phyloP scores from a whole-genome alignment of 371 early-diverging fungal genomes.

The Zychaea mexicana region DNA sequence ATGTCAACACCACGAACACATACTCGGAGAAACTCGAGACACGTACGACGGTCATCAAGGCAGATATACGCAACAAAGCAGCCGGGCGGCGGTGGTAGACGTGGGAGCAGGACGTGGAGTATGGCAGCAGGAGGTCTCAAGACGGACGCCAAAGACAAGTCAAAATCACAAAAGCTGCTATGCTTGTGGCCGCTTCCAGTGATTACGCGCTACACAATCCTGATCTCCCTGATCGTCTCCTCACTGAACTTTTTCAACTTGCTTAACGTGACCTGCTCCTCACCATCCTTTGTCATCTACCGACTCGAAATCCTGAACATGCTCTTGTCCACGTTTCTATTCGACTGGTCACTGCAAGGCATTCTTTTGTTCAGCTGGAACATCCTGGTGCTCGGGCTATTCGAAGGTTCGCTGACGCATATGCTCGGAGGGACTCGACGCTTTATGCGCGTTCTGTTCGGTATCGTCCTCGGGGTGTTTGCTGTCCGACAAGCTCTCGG shows the following conservation, averaged over 20 bases:
- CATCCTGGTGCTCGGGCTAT: slow-evolving; percentile 49
- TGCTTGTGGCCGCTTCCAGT: slow-evolving; percentile 55
- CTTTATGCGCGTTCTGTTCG: slow-evolving; percentile 33
- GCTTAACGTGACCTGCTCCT: slow-evolving; percentile 37
- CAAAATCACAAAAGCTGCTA: slow-evolving; percentile 45
- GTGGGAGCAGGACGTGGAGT: neutral
- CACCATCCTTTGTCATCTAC: slow-evolving; percentile 51
- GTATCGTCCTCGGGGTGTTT: slow-evolving; percentile 29
- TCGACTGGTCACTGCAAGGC: slow-evolving; percentile 34
- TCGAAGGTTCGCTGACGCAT: slow-evolving; percentile 51
- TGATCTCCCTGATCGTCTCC: slow-evolving; percentile 39
- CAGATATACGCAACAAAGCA: slow-evolving; percentile 1
- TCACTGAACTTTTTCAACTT: slow-evolving; percentile 27
- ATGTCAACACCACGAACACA: slow-evolving; percentile 12
- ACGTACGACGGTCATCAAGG: slow-evolving; percentile 19
- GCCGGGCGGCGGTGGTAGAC: neutral
- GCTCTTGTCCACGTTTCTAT: slow-evolving; percentile 48
- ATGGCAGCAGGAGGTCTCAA: neutral
- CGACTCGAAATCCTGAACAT: slow-evolving; percentile 39
- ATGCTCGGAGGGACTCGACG: slow-evolving; percentile 50
- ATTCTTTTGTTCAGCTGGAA: slow-evolving; percentile 45
- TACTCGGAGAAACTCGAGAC: slow-evolving; percentile 31
- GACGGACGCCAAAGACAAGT: slow-evolving; percentile 16
- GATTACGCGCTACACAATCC: slow-evolving; percentile 48
- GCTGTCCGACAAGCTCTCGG: slow-evolving; percentile 48